phyloP scores from a whole-genome alignment of 495 filamentous ascomycete species.

The Elasticomyces elasticus region DNA sequence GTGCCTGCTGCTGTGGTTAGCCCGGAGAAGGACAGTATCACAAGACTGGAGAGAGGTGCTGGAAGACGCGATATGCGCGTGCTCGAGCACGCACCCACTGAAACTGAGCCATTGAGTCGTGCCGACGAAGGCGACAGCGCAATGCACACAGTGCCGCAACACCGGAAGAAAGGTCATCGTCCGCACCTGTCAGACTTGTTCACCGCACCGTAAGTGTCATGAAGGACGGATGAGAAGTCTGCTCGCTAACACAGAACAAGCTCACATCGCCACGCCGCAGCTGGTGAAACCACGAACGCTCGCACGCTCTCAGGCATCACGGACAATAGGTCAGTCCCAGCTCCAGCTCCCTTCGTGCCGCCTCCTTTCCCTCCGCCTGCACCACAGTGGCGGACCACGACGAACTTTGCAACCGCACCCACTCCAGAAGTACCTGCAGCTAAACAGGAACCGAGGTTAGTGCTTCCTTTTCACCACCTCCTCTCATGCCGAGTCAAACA shows the following conservation, averaged over 20 bases:
- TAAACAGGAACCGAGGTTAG: constrained; percentile 2
- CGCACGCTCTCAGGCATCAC: constrained; percentile 4
- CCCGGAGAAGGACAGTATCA: background rate
- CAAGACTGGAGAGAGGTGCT: background rate
- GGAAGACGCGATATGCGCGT: background rate
- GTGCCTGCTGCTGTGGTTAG: background rate
- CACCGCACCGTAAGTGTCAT: constrained; percentile 4
- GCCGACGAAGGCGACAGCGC: background rate
- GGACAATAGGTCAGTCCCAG: constrained; percentile 13
- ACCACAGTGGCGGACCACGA: background rate
- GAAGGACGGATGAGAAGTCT: no score
- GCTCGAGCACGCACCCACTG: constrained; percentile 9
- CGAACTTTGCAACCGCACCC: background rate
- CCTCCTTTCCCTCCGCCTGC: background rate
- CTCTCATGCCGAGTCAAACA: background rate
- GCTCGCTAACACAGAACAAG: background rate
- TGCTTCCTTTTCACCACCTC: constrained; percentile 3
- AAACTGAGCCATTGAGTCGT: background rate
- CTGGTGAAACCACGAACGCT: background rate
- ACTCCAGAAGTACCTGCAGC: background rate
- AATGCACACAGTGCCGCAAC: background rate
- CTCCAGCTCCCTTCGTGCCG: background rate
- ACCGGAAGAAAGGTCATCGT: background rate
- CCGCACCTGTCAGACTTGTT: constrained; percentile 14
- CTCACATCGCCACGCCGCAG: constrained; percentile 1